Conservation (phyloP, 176 grass and related monocot species). For the Guadua angustifolia region DNA sequence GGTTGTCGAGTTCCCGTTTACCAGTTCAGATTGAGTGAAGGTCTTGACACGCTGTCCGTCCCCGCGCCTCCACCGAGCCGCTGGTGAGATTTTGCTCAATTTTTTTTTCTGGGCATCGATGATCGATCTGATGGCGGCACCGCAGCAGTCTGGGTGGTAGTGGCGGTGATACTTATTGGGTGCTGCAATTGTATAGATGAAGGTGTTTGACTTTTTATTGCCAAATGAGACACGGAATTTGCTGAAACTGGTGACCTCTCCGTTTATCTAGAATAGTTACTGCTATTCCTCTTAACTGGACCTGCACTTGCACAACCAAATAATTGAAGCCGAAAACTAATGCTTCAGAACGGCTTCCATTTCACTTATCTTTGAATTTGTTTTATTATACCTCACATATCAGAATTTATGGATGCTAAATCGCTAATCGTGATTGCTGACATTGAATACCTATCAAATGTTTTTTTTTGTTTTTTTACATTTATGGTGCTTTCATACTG, state of each 20-base stretch:
- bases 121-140: no score
- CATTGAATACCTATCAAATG: conserved; percentile 13
- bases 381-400: conserved; percentile 1
- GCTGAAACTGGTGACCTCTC: background rate
- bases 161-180: no score
- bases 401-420: background rate
- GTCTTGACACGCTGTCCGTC: no score
- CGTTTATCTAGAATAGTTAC: background rate
- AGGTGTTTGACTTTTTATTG: background rate
- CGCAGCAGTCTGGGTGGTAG: no score
- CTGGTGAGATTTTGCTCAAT: no score
- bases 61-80: no score
- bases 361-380: conserved; percentile 4
- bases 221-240: background rate
- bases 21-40: no score
- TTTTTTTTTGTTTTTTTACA: conserved; percentile 27
- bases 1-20: no score
- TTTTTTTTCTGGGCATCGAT: no score
- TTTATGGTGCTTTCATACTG: conserved; percentile 14
- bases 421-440: background rate
- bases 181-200: no score
- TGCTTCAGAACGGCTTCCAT: background rate
- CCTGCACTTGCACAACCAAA: background rate
- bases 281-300: background rate
- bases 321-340: background rate